Evolutionary conservation across 371 early-diverging fungal species (phyloP), one percentile per base, ranked within the genome.

Genomic region (Parasitella parasitica): DNA sequence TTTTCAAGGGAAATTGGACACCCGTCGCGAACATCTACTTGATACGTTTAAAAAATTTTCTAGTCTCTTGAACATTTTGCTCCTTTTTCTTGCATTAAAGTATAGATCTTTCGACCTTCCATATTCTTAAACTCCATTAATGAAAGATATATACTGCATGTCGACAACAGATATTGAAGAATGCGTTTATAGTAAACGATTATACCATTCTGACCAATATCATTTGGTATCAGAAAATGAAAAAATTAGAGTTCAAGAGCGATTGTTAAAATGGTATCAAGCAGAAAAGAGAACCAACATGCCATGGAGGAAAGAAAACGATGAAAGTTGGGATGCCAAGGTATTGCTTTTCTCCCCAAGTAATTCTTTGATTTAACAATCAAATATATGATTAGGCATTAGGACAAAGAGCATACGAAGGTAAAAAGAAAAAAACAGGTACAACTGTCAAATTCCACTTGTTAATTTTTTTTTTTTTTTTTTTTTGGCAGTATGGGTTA

Each of bases 391-490:
- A 55, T 58, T 59, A 69, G 73, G 61, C 57, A 18, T 53, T 72
- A 11, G 82, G 77, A 2, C 89, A 89, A 58, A 75, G 89, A 18
- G 90, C 90, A 0, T 90, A 90, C 63, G 87, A 89, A 75, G 84
- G 86, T 83, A 68, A 20, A 30, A 39, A 27, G 4, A 9, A 35
- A 49, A 32, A 32, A 32, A 32, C 1, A 32, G 32, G 32, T 38
- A n/a, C 41, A 48, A 5, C 13, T 46, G 11, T 43, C 12, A 35
- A 37, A n/a, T 13, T 16, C 1, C 12, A n/a, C 15, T 1, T 20
- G 41, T 36, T 9, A n/a, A 32, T 32, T 6, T 11, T 32, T 32
- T 8, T 32, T 32, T 32, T 32, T 15, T 26, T 37, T 15, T 48
- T 30, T 28, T 26, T 3, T 16, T 20, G 18, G 30, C 54, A 78